Evolutionary conservation across 345 rosid species (phyloP), one percentile per base, ranked within the genome.

Genomic region (Sapria himalayana): DNA sequence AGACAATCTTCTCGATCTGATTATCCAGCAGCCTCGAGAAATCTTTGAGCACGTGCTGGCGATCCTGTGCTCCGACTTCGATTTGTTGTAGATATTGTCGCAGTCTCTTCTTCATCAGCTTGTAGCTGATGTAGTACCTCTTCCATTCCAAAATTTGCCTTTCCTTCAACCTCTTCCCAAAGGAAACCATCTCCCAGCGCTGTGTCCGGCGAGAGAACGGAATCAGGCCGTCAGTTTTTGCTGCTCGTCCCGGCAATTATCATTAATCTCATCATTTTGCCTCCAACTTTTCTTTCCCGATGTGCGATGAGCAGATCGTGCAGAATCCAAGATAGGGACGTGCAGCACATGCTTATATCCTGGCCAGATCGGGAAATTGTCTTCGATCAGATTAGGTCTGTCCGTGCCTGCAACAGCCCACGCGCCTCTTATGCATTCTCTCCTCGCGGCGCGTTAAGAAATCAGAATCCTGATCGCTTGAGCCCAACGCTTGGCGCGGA

Each of bases 1-100:
- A 95, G 49, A 84, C 99, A 55, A 69, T 73, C 60, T 69, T 91
- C 63, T 91, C 99, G 14, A 91, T 91, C 95, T 91, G 85, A 59
- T 65, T 66, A 68, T 91, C 99, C 33, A 91, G 73, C 99, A 84
- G 77, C 52, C 78, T 73, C 6, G 99, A 91, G 78, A 91, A 91
- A 67, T 91, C 96, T 75, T 84, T 91, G 48, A 84, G 92, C 49
- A 91, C 99, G 46, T 75, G 78, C 39, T 67, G 75, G 33, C 76
- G 94, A 56, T 91, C 89, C 46, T 44, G 73, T 34, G 69, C 49
- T 45, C 93, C 99, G 27, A 52, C 71, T 61, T 65, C 72, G 33
- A 91, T 84, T 61, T 91, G 93, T 4, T 56, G 79, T 57, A 67
- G 76, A 61, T 91, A 77, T 47, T 80, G 81, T 56, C 62, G 74